These are phyloP conservation scores for Baeospora myosura DNA, from an alignment of 1,284 basidiomycete genomes.

Conservation along the genomic window DNA sequence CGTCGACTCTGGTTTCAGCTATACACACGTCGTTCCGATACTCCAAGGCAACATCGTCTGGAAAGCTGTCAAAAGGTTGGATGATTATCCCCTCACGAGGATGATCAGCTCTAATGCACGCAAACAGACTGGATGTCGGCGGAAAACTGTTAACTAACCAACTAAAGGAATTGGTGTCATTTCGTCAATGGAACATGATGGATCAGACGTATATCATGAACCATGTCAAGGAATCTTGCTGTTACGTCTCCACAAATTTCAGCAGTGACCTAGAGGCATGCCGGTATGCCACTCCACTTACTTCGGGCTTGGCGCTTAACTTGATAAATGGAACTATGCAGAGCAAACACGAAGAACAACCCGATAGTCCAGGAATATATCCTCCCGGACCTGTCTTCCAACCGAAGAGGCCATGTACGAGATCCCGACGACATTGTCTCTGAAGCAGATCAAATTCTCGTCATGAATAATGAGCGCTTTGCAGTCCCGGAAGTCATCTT, in stretches of 20 bases:
- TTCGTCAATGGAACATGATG: conserved; percentile 97
- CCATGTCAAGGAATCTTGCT: conserved; percentile 82
- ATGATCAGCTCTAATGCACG: conserved; percentile 10
- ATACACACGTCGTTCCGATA: conserved; percentile 86
- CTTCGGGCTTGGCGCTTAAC: conserved; percentile 6
- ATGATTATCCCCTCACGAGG: background rate
- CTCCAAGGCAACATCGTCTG: conserved; percentile 69
- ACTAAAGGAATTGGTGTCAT: conserved; percentile 88
- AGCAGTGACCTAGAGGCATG: conserved; percentile 69
- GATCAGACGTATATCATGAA: conserved; percentile 92
- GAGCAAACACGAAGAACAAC: conserved; percentile 47
- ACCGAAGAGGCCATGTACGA: conserved; percentile 64
- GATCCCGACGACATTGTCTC: conserved; percentile 41
- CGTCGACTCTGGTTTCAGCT: conserved; percentile 89
- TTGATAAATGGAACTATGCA: conserved; percentile 17
- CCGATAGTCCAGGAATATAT: conserved; percentile 81
- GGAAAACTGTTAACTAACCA: conserved; percentile 94
- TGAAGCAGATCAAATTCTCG: conserved; percentile 72
- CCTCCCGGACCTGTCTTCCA: conserved; percentile 78
- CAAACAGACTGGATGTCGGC: conserved; percentile 78
- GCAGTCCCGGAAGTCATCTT: conserved; percentile 86
- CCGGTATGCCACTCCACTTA: conserved; percentile 46
- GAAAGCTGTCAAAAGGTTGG: conserved; percentile 74
- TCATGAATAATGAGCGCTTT: conserved; percentile 88
- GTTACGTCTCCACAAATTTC: conserved; percentile 79